Evolutionary conservation across 805 yeast species (phyloP), one percentile per base, ranked within the genome.

Genomic region (Zygotorulaspora danielsina): DNA sequence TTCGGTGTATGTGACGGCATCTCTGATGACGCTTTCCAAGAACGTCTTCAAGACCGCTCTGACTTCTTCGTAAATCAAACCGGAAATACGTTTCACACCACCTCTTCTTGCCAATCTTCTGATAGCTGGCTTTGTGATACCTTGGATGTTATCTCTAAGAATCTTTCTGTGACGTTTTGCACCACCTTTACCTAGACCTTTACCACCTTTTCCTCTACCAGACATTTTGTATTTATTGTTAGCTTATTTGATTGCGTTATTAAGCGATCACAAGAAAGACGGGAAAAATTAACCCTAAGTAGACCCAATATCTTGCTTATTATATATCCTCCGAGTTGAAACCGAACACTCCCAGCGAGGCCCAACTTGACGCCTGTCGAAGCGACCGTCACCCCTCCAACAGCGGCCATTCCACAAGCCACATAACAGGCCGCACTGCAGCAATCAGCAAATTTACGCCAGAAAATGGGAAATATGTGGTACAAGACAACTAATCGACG

Each of bases 61-160:
- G 65, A 93, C 96, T 76, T 90, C 97, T 75, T 90, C 98, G 78
- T 90, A 90, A 70, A 90, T 90, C 69, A 89, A 76, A 70, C 96
- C 97, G 51, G 97, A 90, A 65, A 90, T 90, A 85, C 98, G 96
- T 84, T 90, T 90, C 67, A 90, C 98, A 89, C 98, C 98, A 76
- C 98, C 98, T 86, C 98, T 88, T 83, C 98, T 90, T 38, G 98
- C 98, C 64, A 90, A 84, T 86, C 98, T 90, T 79, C 98, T 88
- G 67, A 90, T 90, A 66, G 98, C 98, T 68, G 98, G 98, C 81
- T 90, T 90, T 50, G 98, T 90, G 69, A 90, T 90, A 79, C 98
- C 98, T 76, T 89, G 97, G 59, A 93, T 90, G 90, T 90, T 93
- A 73, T 93, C 98, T 79, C 97, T 89, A 55, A 89, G 79, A 73